Base-by-base conservation (phyloP, 2,329 filamentous ascomycete species). In the Sodiomyces alkalinus region DNA sequence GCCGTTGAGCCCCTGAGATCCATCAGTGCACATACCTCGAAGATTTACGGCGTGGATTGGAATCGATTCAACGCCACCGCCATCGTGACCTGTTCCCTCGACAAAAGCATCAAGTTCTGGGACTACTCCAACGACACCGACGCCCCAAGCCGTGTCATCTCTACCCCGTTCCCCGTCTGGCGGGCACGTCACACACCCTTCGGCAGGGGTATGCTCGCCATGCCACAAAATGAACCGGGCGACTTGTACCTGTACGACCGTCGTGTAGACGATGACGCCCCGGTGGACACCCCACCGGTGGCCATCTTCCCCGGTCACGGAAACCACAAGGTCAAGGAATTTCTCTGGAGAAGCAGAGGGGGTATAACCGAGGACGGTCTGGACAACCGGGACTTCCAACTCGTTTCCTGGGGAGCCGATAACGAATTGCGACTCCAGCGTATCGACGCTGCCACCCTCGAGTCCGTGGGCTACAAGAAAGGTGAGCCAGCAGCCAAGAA, bases 21-120 rank as follows among this genome's bases (percentile, higher is more conserved):
- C 11, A 92, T 94, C 36, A 74, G 76, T 45, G 87, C 86, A 0
- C 86, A 94, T 44, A 73, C 71, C 18, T 93, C 85, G 20, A 94
- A 93, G 52, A 93, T 94, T 34, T 94, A 94, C 47, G 87, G 87
- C 17, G 63, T 94, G 19, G 87, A 94, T 52, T 94, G 87, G 87
- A 92, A 92, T 46, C 71, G 87, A 28, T 78, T 77, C 9, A 64
- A 74, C 26, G 55, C 72, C 2, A 76, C 71, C 7, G 75, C 73
- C 19, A 61, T 94, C 28, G 73, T 83, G 5, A 94, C 86, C 3
- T 94, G 86, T 51, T 92, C 86, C 2, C 59, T 94, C 27, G 86
- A 94, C 47, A 83, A 78, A 47, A 92, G 78, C 22, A 87, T 94
- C 53, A 92, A 92, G 47, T 80, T 93, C 39, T 94, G 86, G 86